These are phyloP conservation scores for Cubamyces sp. DNA, from an alignment of 768 basidiomycete genomes.

Conservation along the genomic window DNA sequence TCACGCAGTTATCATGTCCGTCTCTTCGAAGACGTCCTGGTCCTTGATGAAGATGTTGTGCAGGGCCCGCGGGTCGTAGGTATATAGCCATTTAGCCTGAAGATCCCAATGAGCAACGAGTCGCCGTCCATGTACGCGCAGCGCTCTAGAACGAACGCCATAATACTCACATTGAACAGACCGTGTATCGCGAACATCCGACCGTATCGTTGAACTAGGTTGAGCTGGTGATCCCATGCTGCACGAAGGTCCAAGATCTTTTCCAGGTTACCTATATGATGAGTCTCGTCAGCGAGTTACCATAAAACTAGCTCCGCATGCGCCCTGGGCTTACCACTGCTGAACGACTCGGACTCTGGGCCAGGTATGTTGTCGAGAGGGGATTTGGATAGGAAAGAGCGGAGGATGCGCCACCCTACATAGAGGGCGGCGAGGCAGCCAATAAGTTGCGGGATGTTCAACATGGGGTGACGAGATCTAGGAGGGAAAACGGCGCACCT, in stretches of 20 bases:
- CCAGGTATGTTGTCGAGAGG: constrained; percentile 9
- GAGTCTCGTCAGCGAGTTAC: not conserved
- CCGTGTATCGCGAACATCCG: not conserved
- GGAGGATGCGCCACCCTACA: constrained; percentile 3
- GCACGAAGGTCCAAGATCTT: not conserved
- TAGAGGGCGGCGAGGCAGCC: not conserved
- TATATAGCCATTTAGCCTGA: not conserved
- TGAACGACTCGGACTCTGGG: not conserved
- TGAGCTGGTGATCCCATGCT: not conserved
- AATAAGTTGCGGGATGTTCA: not conserved
- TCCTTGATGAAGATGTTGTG: constrained; percentile 20
- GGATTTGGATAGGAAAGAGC: not conserved
- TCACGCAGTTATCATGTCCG: constrained; percentile 24
- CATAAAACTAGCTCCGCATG: not conserved
- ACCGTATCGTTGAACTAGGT: not conserved
- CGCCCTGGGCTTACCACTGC: not conserved
- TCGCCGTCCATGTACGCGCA: too few relatives aligned
- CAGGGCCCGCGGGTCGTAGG: constrained; percentile 16
- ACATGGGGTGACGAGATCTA: not conserved
- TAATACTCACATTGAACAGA: not conserved
- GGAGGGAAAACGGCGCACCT: too few relatives aligned
- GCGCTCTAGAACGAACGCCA: too few relatives aligned
- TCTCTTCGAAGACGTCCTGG: constrained; percentile 16
- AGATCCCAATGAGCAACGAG: too few relatives aligned
- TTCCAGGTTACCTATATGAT: not conserved